Conservation (phyloP, 2,329 filamentous ascomycete genomes). For the Sporothrix brasiliensis region DNA sequence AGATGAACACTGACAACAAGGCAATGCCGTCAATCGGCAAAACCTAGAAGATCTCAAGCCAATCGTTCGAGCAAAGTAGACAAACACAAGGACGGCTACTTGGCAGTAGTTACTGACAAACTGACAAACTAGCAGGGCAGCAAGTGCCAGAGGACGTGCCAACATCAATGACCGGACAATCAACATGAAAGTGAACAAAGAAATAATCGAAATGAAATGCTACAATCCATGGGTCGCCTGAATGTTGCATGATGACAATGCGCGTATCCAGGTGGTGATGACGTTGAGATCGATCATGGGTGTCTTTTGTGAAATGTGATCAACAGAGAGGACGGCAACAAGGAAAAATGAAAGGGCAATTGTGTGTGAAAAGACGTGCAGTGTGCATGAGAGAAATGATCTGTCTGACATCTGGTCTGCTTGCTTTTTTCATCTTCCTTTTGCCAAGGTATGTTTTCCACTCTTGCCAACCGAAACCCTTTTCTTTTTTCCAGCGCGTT, state of each 20-base stretch:
- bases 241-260: slow-evolving; percentile 4
- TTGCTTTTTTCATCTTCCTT: not conserved
- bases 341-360: not conserved
- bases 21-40: too few relatives aligned
- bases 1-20: too few relatives aligned
- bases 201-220: not conserved
- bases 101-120: not conserved
- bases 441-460: not conserved
- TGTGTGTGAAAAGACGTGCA: not conserved
- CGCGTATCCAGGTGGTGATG: not conserved
- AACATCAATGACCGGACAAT: too few relatives aligned
- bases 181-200: too few relatives aligned
- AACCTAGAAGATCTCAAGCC: too few relatives aligned
- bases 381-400: slow-evolving; percentile 18
- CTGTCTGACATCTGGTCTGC: slow-evolving; percentile 1
- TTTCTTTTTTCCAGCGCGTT: slow-evolving; percentile 15
- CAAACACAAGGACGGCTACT: not conserved
- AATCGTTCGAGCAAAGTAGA: too few relatives aligned
- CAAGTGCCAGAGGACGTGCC: not conserved
- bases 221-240: not conserved
- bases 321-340: not conserved
- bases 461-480: not conserved
- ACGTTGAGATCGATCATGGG: not conserved
- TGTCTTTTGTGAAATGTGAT: slow-evolving; percentile 21
- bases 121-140: not conserved